Conservation (phyloP, 2,329 filamentous ascomycete genomes). For the Endocalyx cinctus region DNA sequence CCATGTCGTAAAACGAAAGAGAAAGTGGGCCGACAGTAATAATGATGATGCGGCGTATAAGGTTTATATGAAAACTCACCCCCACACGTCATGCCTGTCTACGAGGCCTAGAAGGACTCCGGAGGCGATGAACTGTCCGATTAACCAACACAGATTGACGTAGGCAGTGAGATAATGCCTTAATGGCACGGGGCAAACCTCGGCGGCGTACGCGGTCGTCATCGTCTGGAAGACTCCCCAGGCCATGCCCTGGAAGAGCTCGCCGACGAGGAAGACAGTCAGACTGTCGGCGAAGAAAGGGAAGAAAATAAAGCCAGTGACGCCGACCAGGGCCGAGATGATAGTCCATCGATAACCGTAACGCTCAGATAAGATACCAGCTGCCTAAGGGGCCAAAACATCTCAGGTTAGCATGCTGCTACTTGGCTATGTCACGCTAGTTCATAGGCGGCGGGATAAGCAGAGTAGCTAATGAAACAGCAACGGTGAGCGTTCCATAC, state of each 20-base stretch:
- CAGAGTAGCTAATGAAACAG: too few species aligned
- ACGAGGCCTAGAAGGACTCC: constrained; percentile 24
- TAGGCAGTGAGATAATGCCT: constrained; percentile 24
- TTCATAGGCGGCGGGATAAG: not conserved
- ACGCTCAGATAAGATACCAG: constrained; percentile 37
- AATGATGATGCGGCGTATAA: too few species aligned
- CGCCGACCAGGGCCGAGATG: constrained; percentile 29
- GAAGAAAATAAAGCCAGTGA: constrained; percentile 37
- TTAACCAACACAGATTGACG: constrained; percentile 27
- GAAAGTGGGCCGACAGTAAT: too few species aligned
- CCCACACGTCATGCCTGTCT: constrained; percentile 21
- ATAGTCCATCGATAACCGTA: constrained; percentile 37
- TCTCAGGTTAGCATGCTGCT: too few species aligned
- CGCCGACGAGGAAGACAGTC: constrained; percentile 31
- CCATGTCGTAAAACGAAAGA: too few species aligned
- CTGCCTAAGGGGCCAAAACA: too few species aligned
- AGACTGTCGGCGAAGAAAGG: constrained; percentile 34
- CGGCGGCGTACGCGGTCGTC: constrained; percentile 24
- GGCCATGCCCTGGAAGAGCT: constrained; percentile 37
- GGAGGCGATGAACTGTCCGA: constrained; percentile 35
- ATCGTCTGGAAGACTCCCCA: constrained; percentile 30
- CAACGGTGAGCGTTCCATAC: constrained; percentile 10
- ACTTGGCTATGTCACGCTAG: too few species aligned
- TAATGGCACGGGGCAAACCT: constrained; percentile 24
- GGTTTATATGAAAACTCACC: constrained; percentile 22